Evolutionary conservation across 1,284 basidiomycete genomes (phyloP), one percentile per base, ranked within the genome.

Genomic region (Agaricales sp.): DNA sequence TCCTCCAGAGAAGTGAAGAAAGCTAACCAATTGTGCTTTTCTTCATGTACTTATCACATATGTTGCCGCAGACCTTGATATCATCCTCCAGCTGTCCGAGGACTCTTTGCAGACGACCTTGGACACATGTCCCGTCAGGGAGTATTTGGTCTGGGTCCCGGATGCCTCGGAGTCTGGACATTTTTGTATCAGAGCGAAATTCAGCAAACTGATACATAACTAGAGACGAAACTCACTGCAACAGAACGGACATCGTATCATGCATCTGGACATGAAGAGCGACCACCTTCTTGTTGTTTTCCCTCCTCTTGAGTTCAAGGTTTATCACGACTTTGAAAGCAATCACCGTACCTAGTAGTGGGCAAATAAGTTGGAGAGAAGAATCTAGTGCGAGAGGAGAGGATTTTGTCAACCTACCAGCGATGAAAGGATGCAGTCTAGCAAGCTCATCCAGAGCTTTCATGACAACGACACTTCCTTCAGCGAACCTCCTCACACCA

Each of bases 301-400:
- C 58, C 16, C 58, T 53, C n/a, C 61, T 55, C 45, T 59, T 61
- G 24, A 60, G 55, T 43, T 63, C 61, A 4, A 63, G 53, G 16
- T 53, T 57, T 35, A 62, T 56, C 13, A 62, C 59, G 13, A 61
- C 61, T 51, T 63, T 61, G 58, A 63, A 63, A 2, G 61, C 62
- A 35, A 62, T 50, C 3, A 63, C 59, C 25, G 57, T 60, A 41
- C 60, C 61, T 59, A n/a, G n/a, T n/a, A n/a, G n/a, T n/a, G n/a
- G n/a, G n/a, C n/a, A n/a, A n/a, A n/a, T n/a, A n/a, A 45, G 38
- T 39, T 20, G 16, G 39, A n/a, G 20, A 37, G 16, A 12, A 18
- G 1, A 14, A 52, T 54, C 50, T 26, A n/a, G 38, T 24, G 57
- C 51, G 43, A 56, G 57, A 20, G 62, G 62, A 54, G 63, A 61